Evolutionary conservation across 2,329 filamentous ascomycete species (phyloP), one percentile per base, ranked within the genome.

Genomic region (Ophioceras dolichostomum): DNA sequence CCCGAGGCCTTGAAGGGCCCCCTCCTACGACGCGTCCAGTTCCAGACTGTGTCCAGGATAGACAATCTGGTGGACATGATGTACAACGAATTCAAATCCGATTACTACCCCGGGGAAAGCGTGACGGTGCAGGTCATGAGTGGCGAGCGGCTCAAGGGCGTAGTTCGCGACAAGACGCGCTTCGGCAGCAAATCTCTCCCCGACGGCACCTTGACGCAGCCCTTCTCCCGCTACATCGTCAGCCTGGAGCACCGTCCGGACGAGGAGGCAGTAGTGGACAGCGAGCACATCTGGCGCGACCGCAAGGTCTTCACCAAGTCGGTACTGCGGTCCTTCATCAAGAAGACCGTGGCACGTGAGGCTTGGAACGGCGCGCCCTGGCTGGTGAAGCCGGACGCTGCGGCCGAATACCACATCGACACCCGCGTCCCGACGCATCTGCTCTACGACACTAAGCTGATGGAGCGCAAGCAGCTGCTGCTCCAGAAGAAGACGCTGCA

Each of bases 311-410:
- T 96, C 54, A 95, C 89, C 20, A 96, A 98, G 60, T 79, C 88
- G 34, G 88, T 95, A 56, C 67, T 98, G 29, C 79, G 89, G 24
- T 86, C 87, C 5, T 98, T 95, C 47, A 84, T 98, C 45, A 94
- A 94, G 55, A 88, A 93, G 58, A 91, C 87, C 0, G 82, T 95
- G n/a, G 82, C 79, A 2, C 70, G 89, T 43, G 91, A 96, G 52
- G 76, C 86, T 4, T 96, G 88, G 86, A 89, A 79, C 42, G 89
- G 89, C n/a, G 91, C 91, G 1, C 89, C 91, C 0, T 98, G 91
- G 91, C 65, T 94, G 39, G 89, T 96, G 14, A 95, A 93, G 60
- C 73, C 82, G 26, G 79, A 86, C 38, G 78, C 74, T 41, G 91
- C 91, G 1, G 75, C 76, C 32, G 72, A 79, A 44, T 94, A 91